Conservation (phyloP, 192 early-diverging fungal genomes). For the Backusella australiensis region DNA sequence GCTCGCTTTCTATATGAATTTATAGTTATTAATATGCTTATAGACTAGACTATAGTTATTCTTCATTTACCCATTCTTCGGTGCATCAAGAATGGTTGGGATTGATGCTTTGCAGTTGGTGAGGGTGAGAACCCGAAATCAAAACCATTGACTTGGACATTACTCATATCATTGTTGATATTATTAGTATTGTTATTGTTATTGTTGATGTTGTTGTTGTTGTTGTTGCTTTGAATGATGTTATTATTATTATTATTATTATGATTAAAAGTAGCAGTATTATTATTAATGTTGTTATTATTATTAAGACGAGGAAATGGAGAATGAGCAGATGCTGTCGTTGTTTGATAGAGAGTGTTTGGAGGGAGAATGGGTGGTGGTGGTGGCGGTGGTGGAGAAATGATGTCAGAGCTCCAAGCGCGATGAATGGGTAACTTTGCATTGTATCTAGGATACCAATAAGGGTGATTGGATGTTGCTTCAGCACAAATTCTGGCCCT, state of each 20-base stretch:
- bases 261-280: background rate
- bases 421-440: constrained; percentile 27
- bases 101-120: constrained; percentile 3
- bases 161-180: background rate
- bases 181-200: background rate
- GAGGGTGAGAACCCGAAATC: background rate
- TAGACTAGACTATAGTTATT: background rate
- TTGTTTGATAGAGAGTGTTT: background rate
- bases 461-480: background rate
- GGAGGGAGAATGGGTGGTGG: background rate
- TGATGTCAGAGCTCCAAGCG: constrained; percentile 35
- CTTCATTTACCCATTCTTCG: constrained; percentile 1
- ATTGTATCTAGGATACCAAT: background rate
- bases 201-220: background rate
- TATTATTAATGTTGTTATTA: background rate
- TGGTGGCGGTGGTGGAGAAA: background rate
- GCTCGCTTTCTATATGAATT: constrained; percentile 11
- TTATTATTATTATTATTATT: background rate
- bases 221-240: no score
- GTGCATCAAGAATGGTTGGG: background rate
- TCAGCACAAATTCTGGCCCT: constrained; percentile 27
- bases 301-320: background rate
- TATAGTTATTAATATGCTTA: background rate
- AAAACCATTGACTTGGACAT: background rate
- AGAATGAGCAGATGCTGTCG: background rate